Conservation (phyloP, 2,329 filamentous ascomycete species). For the Ophiostoma novo-ulmi region DNA sequence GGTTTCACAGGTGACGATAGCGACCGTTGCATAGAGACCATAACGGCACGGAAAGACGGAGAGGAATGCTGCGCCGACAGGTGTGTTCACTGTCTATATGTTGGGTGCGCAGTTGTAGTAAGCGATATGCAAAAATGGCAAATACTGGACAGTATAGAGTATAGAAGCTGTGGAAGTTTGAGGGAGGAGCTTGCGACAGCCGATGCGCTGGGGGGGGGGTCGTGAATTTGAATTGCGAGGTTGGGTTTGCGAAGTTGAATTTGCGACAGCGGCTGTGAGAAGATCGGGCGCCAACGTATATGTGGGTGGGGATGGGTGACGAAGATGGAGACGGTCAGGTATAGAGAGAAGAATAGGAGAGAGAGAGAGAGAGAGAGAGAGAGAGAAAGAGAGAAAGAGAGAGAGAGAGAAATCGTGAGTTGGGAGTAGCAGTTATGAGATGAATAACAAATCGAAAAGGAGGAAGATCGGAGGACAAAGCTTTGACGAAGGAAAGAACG, state of each 20-base stretch:
- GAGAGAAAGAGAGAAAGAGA: not conserved
- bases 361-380: not conserved
- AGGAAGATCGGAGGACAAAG: not conserved
- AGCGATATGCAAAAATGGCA: not conserved
- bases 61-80: not conserved
- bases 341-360: not conserved
- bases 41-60: slow-evolving; percentile 34
- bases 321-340: not conserved
- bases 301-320: slow-evolving; percentile 1
- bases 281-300: slow-evolving; percentile 6
- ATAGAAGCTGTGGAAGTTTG: not conserved
- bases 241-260: slow-evolving; percentile 7
- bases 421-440: not conserved
- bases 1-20: slow-evolving; percentile 58
- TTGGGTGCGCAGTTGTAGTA: not conserved
- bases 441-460: not conserved
- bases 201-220: not conserved
- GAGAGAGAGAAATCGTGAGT: not conserved
- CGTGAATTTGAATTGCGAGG: not conserved
- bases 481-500: not conserved
- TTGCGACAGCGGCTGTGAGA: not conserved
- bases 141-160: not conserved
- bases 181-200: not conserved
- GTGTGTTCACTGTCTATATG: not conserved
- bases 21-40: slow-evolving; percentile 59